Evolutionary conservation across 192 early-diverging fungal species (phyloP), one percentile per base, ranked within the genome.

Genomic region (Entrophospora sp.): DNA sequence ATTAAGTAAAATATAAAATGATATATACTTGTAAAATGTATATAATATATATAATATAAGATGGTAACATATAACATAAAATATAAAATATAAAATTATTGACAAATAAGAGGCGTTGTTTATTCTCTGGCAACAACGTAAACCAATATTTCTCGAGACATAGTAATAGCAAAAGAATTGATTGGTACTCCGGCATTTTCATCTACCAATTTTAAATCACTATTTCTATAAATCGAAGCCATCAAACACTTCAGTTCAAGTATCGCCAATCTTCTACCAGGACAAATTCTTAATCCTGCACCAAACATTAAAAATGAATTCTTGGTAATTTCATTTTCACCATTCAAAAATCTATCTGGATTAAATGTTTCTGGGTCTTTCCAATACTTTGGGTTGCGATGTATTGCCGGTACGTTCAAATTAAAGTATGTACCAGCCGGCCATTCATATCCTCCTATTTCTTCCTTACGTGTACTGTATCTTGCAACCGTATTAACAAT

Each of bases 161-260:
- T n/a, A n/a, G n/a, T n/a, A n/a, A n/a, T n/a, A n/a, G n/a, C n/a
- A n/a, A n/a, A n/a, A n/a, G n/a, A n/a, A n/a, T n/a, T n/a, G n/a
- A n/a, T n/a, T n/a, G n/a, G n/a, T 0, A n/a, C 10, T 4, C 28
- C 16, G 14, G 51, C 7, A 53, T 53, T 27, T 31, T 53, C 28
- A 53, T 53, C 28, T 27, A 53, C 51, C 12, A 53, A 53, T 32
- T 53, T 27, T 16, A 53, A 9, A 53, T 53, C 51, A 53, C 22
- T 27, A 12, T 6, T 59, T 10, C 35, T 10, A 59, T 24, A 14
- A 2, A 59, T 13, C 25, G 32, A 18, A 59, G 25, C 35, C 22
- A 59, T 22, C 18, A 38, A 38, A 40, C 32, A 36, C 25, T 59
- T 59, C 57, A 59, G 32, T 40, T 59, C 18, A 38, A 25, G 32